These are phyloP conservation scores for Aspergillus alliaceus DNA, from an alignment of 2,329 filamentous ascomycete species.

Conservation along the genomic window DNA sequence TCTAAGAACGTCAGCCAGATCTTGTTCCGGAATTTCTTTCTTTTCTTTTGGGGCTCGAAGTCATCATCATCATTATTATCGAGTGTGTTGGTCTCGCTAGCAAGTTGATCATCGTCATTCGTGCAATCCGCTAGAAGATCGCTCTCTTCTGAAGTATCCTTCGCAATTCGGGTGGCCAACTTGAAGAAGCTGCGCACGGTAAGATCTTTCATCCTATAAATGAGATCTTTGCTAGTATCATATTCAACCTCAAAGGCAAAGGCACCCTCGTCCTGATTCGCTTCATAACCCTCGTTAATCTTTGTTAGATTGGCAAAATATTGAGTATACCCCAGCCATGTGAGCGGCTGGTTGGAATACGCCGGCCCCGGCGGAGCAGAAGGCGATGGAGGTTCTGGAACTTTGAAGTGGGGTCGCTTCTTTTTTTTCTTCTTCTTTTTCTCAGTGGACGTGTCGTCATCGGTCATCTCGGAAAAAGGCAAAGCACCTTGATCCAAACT, in stretches of 20 bases:
- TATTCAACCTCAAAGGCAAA: constrained; percentile 85
- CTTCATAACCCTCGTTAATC: constrained; percentile 63
- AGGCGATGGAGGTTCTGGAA: constrained; percentile 73
- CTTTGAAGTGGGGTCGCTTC: constrained; percentile 59
- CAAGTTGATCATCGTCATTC: constrained; percentile 13
- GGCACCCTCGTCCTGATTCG: constrained; percentile 50
- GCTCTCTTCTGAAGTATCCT: constrained; percentile 29
- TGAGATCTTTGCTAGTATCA: constrained; percentile 72
- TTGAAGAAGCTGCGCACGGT: constrained; percentile 80
- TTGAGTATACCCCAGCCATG: constrained; percentile 78
- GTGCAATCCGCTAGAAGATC: constrained; percentile 23
- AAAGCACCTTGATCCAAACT: not conserved
- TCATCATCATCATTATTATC: constrained; percentile 1
- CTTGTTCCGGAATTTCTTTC: constrained; percentile 53
- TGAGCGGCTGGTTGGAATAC: constrained; percentile 81
- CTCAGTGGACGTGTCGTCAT: constrained; percentile 25
- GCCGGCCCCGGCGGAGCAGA: constrained; percentile 78
- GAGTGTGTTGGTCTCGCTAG: not conserved
- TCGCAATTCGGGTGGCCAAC: constrained; percentile 76
- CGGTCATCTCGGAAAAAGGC: constrained; percentile 3
- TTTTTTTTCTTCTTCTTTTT: constrained; percentile 49
- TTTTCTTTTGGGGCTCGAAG: constrained; percentile 36
- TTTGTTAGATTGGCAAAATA: constrained; percentile 93
- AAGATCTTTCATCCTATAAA: constrained; percentile 76
- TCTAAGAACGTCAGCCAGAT: constrained; percentile 75